Conservation (phyloP, 768 basidiomycete species). For the Leccinum subtestaceum region DNA sequence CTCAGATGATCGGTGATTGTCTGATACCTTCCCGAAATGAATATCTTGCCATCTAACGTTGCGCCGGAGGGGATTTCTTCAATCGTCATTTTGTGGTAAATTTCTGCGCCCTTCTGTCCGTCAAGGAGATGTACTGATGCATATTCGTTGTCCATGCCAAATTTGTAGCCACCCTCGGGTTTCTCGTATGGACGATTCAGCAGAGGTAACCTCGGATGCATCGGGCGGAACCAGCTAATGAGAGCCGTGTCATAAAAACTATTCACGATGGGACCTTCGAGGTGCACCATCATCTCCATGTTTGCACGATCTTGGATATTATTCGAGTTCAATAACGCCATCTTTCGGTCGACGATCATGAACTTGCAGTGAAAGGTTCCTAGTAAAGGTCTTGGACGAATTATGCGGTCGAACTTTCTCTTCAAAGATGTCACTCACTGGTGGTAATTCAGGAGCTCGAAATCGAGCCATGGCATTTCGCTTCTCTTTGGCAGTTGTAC, state of each 20-base stretch:
- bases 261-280: conserved; percentile 70
- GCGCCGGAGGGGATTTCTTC: conserved; percentile 13
- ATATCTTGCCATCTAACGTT: conserved; percentile 12
- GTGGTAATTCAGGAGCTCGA: conserved; percentile 60
- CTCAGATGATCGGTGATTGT: conserved; percentile 42
- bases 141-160: conserved; percentile 33
- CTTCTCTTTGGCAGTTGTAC: conserved; percentile 51
- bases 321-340: conserved; percentile 63
- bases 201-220: conserved; percentile 46
- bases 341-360: conserved; percentile 64
- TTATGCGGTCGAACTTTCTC: background rate
- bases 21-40: conserved; percentile 33
- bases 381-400: conserved; percentile 40
- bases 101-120: conserved; percentile 24
- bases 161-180: conserved; percentile 38
- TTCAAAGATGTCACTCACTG: conserved; percentile 22
- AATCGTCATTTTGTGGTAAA: conserved; percentile 20
- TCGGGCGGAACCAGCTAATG: conserved; percentile 53
- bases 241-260: conserved; percentile 68
- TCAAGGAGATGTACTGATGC: conserved; percentile 29
- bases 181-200: conserved; percentile 31
- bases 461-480: conserved; percentile 58
- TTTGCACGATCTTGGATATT: conserved; percentile 62
- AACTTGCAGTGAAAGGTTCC: conserved; percentile 76
- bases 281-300: conserved; percentile 62